Percentiles rank a stretch among this genome's conserved stretches.
Evolutionary conservation across 2,329 filamentous ascomycete genomes (phyloP).

Genomic region (Sphaerulina populicola): DNA sequence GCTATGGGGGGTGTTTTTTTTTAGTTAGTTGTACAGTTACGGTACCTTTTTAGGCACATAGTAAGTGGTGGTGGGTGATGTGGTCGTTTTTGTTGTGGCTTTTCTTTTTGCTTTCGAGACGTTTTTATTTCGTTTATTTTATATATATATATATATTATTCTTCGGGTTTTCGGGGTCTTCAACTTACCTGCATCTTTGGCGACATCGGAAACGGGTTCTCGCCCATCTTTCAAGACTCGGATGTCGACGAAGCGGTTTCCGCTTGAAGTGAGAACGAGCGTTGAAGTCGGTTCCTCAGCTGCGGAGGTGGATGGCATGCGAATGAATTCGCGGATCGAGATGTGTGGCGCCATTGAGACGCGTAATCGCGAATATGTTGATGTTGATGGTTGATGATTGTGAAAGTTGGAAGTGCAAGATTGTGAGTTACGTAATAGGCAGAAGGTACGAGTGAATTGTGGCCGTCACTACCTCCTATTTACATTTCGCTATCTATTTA

Average conservation of each 20-base stretch:
- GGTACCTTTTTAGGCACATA: too few species aligned
- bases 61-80: too few species aligned
- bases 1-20: conserved; percentile 13
- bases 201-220: conserved; percentile 1
- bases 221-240: conserved; percentile 41
- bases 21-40: too few species aligned
- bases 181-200: conserved; percentile 4
- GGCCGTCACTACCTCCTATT: neutral
- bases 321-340: conserved; percentile 52
- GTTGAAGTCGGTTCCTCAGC: conserved; percentile 54
- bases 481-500: neutral
- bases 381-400: neutral
- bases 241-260: conserved; percentile 53
- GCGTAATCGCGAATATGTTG: neutral
- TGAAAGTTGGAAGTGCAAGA: neutral
- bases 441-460: conserved; percentile 6
- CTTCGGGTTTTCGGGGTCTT: neutral
- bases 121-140: neutral
- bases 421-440: conserved; percentile 3
- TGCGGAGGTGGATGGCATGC: conserved; percentile 42
- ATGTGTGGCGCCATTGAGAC: conserved; percentile 36
- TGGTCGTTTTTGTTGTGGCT: too few species aligned
- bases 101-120: too few species aligned
- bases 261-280: conserved; percentile 54
- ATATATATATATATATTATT: too few species aligned